Evolutionary conservation across 2,329 filamentous ascomycete species (phyloP).

Genomic region (Penicillium sp.): DNA sequence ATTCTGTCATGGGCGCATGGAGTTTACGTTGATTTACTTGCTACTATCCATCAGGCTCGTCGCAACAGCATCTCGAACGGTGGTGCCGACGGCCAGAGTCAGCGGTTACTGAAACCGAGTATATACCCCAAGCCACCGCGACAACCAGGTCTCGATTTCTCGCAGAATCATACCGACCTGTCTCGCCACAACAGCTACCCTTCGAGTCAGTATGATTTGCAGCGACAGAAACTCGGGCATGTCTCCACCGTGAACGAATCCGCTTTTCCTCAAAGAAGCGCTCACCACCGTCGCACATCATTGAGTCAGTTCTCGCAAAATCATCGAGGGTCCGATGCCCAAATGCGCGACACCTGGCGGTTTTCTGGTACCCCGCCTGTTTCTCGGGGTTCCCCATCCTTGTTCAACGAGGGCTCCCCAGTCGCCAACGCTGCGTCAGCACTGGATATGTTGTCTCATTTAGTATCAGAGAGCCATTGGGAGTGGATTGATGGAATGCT

Average conservation of each 20-base stretch:
- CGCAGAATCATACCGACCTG: slow-evolving; percentile 28
- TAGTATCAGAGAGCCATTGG: slow-evolving; percentile 77
- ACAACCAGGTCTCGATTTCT: slow-evolving; percentile 50
- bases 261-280: slow-evolving; percentile 10
- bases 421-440: slow-evolving; percentile 58
- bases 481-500: slow-evolving; percentile 91
- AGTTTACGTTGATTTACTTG: slow-evolving; percentile 64
- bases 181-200: slow-evolving; percentile 35
- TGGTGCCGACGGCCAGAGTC: slow-evolving; percentile 37
- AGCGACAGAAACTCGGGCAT: slow-evolving; percentile 17
- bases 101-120: slow-evolving; percentile 47
- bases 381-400: slow-evolving; percentile 30
- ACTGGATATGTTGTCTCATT: slow-evolving; percentile 62
- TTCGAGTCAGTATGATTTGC: slow-evolving; percentile 32
- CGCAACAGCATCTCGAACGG: slow-evolving; percentile 46
- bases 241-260: slow-evolving; percentile 12
- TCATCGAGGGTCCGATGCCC: slow-evolving; percentile 24
- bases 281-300: slow-evolving; percentile 23
- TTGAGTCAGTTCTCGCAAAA: slow-evolving; percentile 21
- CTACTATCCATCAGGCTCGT: slow-evolving; percentile 54
- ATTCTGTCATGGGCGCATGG: slow-evolving; percentile 64
- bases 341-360: slow-evolving; percentile 31
- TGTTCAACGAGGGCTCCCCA: slow-evolving; percentile 39
- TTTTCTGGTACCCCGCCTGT: slow-evolving; percentile 28
- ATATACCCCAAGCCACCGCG: slow-evolving; percentile 59